A percentile compares a stretch with the other conserved stretches of the same genome.
Evolutionary conservation across 306 rosid genomes (phyloP).

Genomic region (Amphicarpaea edgeworthii): DNA sequence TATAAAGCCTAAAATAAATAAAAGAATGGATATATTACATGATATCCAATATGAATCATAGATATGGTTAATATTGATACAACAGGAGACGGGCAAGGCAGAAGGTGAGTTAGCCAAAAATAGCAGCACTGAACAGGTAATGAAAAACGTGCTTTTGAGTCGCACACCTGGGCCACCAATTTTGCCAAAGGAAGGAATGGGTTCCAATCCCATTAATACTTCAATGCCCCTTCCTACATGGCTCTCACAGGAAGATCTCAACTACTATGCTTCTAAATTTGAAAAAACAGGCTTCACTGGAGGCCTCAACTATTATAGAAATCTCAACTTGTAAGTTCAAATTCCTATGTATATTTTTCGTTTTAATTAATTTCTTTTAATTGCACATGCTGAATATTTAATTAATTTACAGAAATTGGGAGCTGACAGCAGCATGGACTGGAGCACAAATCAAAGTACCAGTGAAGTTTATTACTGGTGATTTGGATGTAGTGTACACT

Average conservation of each 20-base stretch:
- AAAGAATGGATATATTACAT: too few species aligned
- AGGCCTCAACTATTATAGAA: constrained; percentile 53
- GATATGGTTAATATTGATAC: not conserved
- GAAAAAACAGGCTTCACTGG: constrained; percentile 55
- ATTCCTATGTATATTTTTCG: too few species aligned
- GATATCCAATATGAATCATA: too few species aligned
- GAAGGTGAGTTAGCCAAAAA: constrained; percentile 31
- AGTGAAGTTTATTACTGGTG: constrained; percentile 47
- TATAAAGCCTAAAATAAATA: too few species aligned
- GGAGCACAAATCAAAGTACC: constrained; percentile 43
- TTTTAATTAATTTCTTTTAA: not conserved
- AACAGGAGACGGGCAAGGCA: constrained; percentile 36
- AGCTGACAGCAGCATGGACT: constrained; percentile 47
- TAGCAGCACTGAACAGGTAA: not conserved
- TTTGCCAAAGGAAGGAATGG: constrained; percentile 35
- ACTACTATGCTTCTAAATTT: constrained; percentile 51
- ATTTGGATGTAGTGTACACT: constrained; percentile 43
- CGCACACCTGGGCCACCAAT: constrained; percentile 36
- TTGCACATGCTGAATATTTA: not conserved
- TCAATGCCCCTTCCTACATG: constrained; percentile 32
- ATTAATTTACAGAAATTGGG: constrained; percentile 46
- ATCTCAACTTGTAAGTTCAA: constrained; percentile 40
- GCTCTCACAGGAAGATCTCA: constrained; percentile 52
- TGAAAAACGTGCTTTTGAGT: constrained; percentile 25
- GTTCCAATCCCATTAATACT: not conserved